Conservation (phyloP, 2,329 filamentous ascomycete genomes). For the Pseudophaeomoniella oleicola region DNA sequence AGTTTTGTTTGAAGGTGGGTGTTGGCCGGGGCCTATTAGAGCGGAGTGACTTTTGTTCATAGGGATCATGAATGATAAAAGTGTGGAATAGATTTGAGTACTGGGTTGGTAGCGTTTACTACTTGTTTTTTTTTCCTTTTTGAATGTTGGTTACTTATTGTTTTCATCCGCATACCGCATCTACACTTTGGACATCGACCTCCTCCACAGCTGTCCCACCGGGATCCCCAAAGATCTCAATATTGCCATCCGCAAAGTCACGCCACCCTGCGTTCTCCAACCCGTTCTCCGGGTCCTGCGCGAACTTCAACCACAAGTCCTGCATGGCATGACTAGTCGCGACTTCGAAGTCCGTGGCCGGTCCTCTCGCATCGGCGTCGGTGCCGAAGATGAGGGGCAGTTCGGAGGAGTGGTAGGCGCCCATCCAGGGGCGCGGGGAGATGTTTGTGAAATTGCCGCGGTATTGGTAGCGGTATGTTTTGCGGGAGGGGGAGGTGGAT, state of each 20-base stretch:
- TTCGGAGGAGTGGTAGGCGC: constrained; percentile 27
- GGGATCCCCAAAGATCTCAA: neutral
- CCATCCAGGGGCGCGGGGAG: constrained; percentile 23
- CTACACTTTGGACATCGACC: neutral
- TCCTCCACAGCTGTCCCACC: neutral
- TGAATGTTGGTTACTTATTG: too few species aligned
- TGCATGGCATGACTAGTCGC: neutral
- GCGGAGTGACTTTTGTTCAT: too few species aligned
- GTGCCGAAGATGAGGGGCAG: constrained; percentile 25
- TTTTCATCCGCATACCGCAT: neutral
- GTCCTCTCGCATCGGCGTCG: constrained; percentile 7
- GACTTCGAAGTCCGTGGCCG: neutral
- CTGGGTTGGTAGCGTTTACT: too few species aligned
- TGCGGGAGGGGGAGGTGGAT: constrained; percentile 16
- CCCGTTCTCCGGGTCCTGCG: neutral
- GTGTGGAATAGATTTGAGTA: too few species aligned
- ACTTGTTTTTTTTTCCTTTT: too few species aligned
- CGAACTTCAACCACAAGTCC: neutral
- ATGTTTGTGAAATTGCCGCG: constrained; percentile 28
- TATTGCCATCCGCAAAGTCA: neutral
- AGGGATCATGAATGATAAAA: too few species aligned
- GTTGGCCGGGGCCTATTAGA: too few species aligned
- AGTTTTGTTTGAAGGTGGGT: too few species aligned
- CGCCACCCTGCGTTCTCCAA: neutral
- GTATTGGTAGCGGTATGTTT: constrained; percentile 27